These are phyloP conservation scores for Dysphania ambrosioides DNA, from an alignment of 148 eudicot species.

Conservation along the genomic window DNA sequence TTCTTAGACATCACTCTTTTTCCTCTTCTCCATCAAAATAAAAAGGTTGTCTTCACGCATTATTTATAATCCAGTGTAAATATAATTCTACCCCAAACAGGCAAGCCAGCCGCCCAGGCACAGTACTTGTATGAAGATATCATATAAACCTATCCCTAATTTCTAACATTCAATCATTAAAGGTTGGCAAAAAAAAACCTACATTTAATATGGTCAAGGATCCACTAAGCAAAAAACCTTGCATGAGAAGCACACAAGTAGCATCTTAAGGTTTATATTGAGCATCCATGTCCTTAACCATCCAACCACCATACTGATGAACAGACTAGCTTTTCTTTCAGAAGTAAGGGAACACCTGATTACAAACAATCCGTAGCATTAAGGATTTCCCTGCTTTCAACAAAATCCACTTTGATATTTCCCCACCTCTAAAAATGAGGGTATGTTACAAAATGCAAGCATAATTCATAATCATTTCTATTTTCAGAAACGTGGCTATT, in stretches of 20 bases:
- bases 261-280: background rate
- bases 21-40: background rate
- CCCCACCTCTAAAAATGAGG: too few species aligned
- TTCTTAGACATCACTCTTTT: background rate
- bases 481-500: background rate
- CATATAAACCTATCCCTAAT: too few species aligned
- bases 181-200: background rate
- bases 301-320: background rate
- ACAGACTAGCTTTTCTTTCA: background rate
- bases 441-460: background rate
- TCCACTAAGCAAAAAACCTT: too few species aligned
- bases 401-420: background rate
- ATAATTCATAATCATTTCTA: background rate
- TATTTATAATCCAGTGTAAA: too few species aligned
- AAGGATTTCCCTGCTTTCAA: background rate
- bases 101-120: too few species aligned
- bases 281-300: too few species aligned
- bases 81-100: background rate
- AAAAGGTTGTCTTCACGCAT: too few species aligned
- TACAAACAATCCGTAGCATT: background rate
- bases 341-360: background rate
- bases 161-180: background rate
- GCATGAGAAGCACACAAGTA: background rate
- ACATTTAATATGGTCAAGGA: background rate
- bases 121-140: too few species aligned